phyloP scores from a whole-genome alignment of 257 asterid genomes.

The Henckelia pumila region DNA sequence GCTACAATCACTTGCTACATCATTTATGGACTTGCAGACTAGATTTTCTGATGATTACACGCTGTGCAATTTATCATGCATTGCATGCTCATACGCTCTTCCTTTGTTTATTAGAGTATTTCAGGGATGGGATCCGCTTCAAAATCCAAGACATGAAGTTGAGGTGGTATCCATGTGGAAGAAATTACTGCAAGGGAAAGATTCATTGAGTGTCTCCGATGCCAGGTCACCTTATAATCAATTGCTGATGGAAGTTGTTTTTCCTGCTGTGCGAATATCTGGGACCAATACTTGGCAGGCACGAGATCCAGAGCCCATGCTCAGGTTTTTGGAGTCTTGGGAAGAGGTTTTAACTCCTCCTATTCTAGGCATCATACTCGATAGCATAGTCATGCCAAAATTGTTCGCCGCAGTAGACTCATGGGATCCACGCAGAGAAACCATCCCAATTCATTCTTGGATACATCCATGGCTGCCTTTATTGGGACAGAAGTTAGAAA shows the following conservation, averaged over 20 bases:
- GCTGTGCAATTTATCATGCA: constrained; percentile 68
- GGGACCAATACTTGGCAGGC: constrained; percentile 94
- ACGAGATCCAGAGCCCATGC: constrained; percentile 87
- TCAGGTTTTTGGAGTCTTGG: constrained; percentile 82
- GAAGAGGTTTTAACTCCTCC: constrained; percentile 65
- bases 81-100: constrained; percentile 80
- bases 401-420: constrained; percentile 70
- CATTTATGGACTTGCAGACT: constrained; percentile 57
- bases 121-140: constrained; percentile 96
- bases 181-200: constrained; percentile 58
- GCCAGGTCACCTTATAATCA: constrained; percentile 67
- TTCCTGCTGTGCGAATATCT: constrained; percentile 90
- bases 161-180: constrained; percentile 71
- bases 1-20: constrained; percentile 64
- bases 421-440: constrained; percentile 91
- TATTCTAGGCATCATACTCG: constrained; percentile 61
- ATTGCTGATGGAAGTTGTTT: constrained; percentile 87
- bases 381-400: constrained; percentile 65
- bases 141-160: constrained; percentile 74
- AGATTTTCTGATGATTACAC: constrained; percentile 62
- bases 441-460: constrained; percentile 88
- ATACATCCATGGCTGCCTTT: constrained; percentile 91
- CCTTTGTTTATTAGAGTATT: constrained; percentile 77
- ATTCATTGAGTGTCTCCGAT: constrained; percentile 39
- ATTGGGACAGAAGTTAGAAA: constrained; percentile 67